Base-by-base conservation (phyloP, 139 green algal species). In the Chlamydomonas eustigma region DNA sequence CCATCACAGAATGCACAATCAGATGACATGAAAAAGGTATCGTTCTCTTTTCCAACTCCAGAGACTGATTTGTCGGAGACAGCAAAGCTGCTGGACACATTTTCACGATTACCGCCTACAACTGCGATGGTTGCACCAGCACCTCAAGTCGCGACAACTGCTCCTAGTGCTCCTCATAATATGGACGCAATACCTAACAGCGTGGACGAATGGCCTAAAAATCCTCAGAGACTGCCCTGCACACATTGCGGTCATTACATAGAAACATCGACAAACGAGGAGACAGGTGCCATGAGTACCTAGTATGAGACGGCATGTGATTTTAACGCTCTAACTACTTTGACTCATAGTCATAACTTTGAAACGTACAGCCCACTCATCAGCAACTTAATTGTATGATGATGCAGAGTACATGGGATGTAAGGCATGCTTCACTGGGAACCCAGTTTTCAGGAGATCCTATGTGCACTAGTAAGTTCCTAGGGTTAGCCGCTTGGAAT, bases 381-480 rank as follows among this genome's bases (percentile, higher is more conserved):
- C 44, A 28, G 44, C 18, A 28, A 58, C 18, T 18, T 28, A 58
- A 58, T 58, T 12, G 44, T 58, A 18, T 58, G 44, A 58, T 18
- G 44, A 58, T 58, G 44, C 52, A 68, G 52, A 68, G 52, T 68
- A 68, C 52, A 68, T 68, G 52, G 52, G 52, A 4, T 68, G 18
- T 28, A 68, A 68, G 52, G 4, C 52, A 25, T 68, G 52, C 52
- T 68, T 8, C 22, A 35, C 12, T 22, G 52, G 52, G 4, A 68
- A 68, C 4, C 52, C 52, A 22, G 52, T 68, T 6, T 68, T 68
- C 18, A 22, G 52, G 18, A 25, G 22, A 68, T 68, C 52, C 52
- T 22, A 37, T 31, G 52, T 68, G 18, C 52, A 68, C 52, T 68
- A 68, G 52, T 68, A 28, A 68, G 52, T 68, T 68, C n/a, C 44